Base-by-base conservation (phyloP, 2,329 filamentous ascomycete species). In the Cytospora piceicola region DNA sequence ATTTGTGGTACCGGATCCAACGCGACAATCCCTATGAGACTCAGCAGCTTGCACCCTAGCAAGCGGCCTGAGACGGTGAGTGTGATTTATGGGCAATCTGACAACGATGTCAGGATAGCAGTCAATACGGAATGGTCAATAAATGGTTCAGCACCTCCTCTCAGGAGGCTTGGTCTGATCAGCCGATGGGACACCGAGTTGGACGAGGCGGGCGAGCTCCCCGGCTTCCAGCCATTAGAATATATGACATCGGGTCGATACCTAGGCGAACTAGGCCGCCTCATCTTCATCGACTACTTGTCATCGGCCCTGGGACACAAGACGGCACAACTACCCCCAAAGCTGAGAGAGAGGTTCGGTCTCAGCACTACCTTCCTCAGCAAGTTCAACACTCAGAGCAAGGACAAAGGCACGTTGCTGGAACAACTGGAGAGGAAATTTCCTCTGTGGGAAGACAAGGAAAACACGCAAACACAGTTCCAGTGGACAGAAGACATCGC, bases 51-150 rank as follows among this genome's bases (percentile, higher is more conserved):
- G 22, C 86, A 90, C 68, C 79, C 83, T 11, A 83, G 81, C 64
- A 94, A 94, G 74, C 77, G 80, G 71, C 87, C 79, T 59, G 77
- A 72, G 68, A 81, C 77, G 52, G 77, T 87, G 55, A 80, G 80
- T 67, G 76, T 82, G 8, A 77, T 86, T 42, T 81, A 81, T 20
- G 82, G 78, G 17, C 78, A 77, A 68, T 75, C 77, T 64, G 70
- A 69, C 27, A 69, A 80, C 1, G 82, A 90, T 8, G 79, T 85
- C n/a, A 88, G 86, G 70, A 88, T 93, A 17, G 86, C 92, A 5
- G 87, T 94, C 69, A 94, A 94, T 73, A 94, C 92, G 0, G 92
- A 95, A 77, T 94, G 90, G 89, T 91, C 89, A 60, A 93, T 95
- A 71, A 89, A 88, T 30, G 91, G 91, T 8, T 87, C 91, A 2